These are phyloP conservation scores for Yamadazyma conglobata DNA, from an alignment of 1,139 yeast species.

Conservation along the genomic window DNA sequence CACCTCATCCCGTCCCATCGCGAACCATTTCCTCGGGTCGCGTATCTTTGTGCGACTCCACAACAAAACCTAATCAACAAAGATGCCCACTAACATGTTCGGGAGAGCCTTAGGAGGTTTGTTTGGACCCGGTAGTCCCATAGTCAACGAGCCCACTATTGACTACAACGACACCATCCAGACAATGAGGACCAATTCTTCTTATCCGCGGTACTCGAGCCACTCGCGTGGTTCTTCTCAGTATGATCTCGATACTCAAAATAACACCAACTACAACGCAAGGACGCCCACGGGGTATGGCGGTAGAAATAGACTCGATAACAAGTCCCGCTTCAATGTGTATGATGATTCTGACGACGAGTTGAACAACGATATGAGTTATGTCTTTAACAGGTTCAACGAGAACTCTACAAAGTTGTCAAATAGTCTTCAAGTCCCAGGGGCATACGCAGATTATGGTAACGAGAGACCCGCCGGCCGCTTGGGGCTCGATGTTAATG, in stretches of 20 bases:
- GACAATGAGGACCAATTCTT: conserved; percentile 9
- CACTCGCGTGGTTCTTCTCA: too few relatives aligned
- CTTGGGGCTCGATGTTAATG: too few relatives aligned
- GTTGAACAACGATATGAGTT: conserved; percentile 16
- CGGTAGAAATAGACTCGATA: too few relatives aligned
- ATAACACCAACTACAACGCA: too few relatives aligned
- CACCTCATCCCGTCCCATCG: too few relatives aligned
- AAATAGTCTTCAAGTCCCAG: conserved; percentile 17
- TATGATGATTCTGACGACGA: conserved; percentile 26
- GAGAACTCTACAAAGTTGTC: conserved; percentile 10
- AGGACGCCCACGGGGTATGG: too few relatives aligned
- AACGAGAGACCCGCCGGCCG: too few relatives aligned
- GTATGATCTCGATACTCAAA: too few relatives aligned
- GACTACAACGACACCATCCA: conserved; percentile 32
- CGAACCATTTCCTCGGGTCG: too few relatives aligned
- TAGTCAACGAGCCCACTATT: conserved; percentile 36
- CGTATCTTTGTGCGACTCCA: too few relatives aligned
- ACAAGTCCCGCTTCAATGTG: too few relatives aligned
- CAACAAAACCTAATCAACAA: not conserved
- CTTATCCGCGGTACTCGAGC: not conserved
- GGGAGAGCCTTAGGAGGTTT: conserved; percentile 10
- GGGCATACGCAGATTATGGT: too few relatives aligned
- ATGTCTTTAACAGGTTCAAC: conserved; percentile 13
- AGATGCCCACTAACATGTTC: conserved; percentile 7
- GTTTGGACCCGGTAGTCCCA: conserved; percentile 19